Conservation (phyloP, 306 rosid species). For the Canavalia gladiata region DNA sequence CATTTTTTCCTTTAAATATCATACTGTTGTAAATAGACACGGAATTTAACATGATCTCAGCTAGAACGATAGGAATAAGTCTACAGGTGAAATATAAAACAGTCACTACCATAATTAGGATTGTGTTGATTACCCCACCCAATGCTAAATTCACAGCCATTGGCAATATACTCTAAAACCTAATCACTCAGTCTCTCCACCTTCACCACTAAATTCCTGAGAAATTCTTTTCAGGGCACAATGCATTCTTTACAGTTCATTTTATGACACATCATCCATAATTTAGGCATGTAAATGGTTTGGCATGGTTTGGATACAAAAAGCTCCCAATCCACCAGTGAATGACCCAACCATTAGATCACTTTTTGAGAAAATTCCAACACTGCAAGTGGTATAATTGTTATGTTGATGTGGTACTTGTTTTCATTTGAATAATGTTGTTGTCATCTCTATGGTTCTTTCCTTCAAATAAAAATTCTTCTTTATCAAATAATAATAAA, state of each 20-base stretch:
- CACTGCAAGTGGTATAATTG: neutral
- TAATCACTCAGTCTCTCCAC: neutral
- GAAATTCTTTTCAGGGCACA: neutral
- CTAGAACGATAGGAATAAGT: neutral
- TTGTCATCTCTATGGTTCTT: slow-evolving; percentile 1
- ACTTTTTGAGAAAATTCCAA: slow-evolving; percentile 11
- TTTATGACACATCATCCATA: no score
- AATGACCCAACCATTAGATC: neutral
- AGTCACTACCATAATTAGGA: neutral
- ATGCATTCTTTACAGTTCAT: neutral
- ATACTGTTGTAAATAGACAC: neutral
- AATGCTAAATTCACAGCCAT: neutral
- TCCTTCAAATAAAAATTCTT: neutral
- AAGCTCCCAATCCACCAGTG: neutral
- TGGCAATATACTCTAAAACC: neutral
- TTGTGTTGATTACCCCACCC: neutral
- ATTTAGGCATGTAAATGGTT: neutral
- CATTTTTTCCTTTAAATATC: neutral
- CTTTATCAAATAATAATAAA: slow-evolving; percentile 29
- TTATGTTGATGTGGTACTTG: neutral
- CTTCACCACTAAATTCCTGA: neutral
- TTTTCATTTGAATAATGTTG: neutral
- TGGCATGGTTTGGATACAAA: neutral
- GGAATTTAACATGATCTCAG: neutral
- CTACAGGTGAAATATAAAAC: neutral